A percentile compares a stretch with the other conserved stretches of the same genome.
Conservation (phyloP, 257 asterid genomes). For the Lycium ferocissimum region DNA sequence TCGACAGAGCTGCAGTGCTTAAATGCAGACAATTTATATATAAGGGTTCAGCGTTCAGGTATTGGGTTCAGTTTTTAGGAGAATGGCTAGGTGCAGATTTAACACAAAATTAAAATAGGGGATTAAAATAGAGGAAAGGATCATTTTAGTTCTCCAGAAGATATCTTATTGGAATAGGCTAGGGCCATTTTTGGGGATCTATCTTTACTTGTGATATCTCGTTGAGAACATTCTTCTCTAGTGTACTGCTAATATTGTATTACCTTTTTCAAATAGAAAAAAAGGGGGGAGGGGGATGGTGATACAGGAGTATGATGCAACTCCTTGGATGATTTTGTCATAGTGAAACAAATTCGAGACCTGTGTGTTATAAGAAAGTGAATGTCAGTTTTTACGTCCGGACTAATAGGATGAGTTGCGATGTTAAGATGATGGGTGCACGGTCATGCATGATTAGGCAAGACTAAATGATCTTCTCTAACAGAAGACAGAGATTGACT, state of each 20-base stretch:
- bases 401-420: constrained; percentile 2
- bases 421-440: constrained; percentile 5
- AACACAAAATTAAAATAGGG: not conserved
- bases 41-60: too few relatives aligned
- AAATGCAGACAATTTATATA: not conserved
- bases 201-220: not conserved
- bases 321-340: not conserved
- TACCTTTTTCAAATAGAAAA: not conserved
- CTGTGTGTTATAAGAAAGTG: not conserved
- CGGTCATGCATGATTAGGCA: not conserved
- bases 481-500: not conserved
- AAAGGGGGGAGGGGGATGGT: not conserved
- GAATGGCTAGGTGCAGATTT: not conserved
- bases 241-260: not conserved
- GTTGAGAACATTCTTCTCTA: not conserved
- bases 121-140: not conserved
- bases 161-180: not conserved
- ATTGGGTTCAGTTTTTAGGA: not conserved
- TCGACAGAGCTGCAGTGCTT: not conserved
- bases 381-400: not conserved
- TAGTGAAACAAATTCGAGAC: not conserved
- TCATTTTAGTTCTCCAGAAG: not conserved
- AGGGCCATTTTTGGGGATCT: not conserved
- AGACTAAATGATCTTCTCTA: constrained; percentile 7
- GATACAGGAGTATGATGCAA: not conserved